These are phyloP conservation scores for Tilletia horrida DNA, from an alignment of 1,284 basidiomycete species.

Conservation along the genomic window DNA sequence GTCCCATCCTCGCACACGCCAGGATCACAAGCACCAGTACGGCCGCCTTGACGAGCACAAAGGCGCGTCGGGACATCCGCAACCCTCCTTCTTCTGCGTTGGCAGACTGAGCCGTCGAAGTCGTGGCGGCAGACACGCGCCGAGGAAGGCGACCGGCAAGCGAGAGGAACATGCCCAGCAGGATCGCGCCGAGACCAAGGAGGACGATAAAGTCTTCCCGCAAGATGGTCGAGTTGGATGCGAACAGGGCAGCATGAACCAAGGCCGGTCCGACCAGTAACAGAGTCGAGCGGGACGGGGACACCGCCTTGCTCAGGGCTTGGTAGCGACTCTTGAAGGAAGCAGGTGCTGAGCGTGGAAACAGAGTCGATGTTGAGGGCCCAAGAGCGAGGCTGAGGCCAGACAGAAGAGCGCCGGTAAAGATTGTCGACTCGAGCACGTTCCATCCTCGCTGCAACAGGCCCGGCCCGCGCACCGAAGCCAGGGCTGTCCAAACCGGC, in stretches of 20 bases:
- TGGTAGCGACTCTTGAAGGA: slow-evolving; percentile 15
- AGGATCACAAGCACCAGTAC: background rate
- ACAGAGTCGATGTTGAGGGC: background rate
- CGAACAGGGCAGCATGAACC: slow-evolving; percentile 33
- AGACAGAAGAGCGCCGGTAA: slow-evolving; percentile 17
- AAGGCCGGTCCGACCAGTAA: slow-evolving; percentile 34
- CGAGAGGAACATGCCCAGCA: slow-evolving; percentile 4
- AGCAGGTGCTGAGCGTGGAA: slow-evolving; percentile 2
- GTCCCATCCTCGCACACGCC: background rate
- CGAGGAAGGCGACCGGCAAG: background rate
- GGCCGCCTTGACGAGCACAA: slow-evolving; percentile 9
- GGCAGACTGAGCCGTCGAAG: background rate
- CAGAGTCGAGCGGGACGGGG: no score
- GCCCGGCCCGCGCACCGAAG: no score
- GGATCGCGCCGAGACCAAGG: background rate
- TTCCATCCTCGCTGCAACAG: background rate
- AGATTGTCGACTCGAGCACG: slow-evolving; percentile 6
- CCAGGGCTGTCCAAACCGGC: background rate
- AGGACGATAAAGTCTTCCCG: slow-evolving; percentile 24
- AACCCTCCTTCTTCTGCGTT: background rate
- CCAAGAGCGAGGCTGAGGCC: background rate
- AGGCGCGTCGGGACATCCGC: background rate
- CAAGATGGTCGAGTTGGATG: slow-evolving; percentile 8
- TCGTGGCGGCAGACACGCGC: background rate
- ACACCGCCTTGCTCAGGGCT: no score